Evolutionary conservation across 2,329 filamentous ascomycete genomes (phyloP), one percentile per base, ranked within the genome.

Genomic region (Pseudogymnoascus verrucosus): DNA sequence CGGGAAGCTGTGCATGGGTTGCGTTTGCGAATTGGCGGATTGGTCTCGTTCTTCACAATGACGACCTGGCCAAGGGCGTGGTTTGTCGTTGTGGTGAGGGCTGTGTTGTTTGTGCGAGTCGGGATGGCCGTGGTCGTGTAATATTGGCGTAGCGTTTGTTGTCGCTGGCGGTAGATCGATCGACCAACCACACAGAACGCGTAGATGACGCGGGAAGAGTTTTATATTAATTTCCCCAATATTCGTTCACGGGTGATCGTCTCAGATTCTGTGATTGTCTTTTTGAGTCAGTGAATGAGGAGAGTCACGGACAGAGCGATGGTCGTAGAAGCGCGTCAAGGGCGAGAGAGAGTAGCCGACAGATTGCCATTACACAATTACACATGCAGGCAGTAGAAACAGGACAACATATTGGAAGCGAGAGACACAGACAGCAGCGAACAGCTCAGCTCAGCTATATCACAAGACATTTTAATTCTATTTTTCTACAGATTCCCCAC

Each of bases 121-220:
- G 51, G 28, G 51, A 57, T 57, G 28, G 51, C 28, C 16, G 51
- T 34, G 51, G 51, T 57, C 28, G 28, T 57, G 51, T 57, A 57
- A 57, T 57, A 57, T 57, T 34, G 51, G 51, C 51, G 51, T 57
- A 57, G 51, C 28, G 51, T 57, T 57, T 34, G 51, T 57, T 57
- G 47, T 57, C 47, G 47, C 47, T 10, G 26, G 47, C 26, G 26
- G 26, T 34, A 57, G 51, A 57, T 57, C 51, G 51, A 57, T 57
- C 51, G 12, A n/a, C 51, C 51, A 57, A 34, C 51, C 51, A 57
- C 16, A 57, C 51, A 57, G 51, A 57, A 57, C 51, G 51, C 51
- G 51, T 57, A 16, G 19, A 57, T 57, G 51, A 57, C 51, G 51
- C 51, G 51, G 51, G 28, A 57, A 57, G 51, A 34, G n/a, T 34